Evolutionary conservation across 2,329 filamentous ascomycete species (phyloP).

Genomic region (Cladorrhinum sp.): DNA sequence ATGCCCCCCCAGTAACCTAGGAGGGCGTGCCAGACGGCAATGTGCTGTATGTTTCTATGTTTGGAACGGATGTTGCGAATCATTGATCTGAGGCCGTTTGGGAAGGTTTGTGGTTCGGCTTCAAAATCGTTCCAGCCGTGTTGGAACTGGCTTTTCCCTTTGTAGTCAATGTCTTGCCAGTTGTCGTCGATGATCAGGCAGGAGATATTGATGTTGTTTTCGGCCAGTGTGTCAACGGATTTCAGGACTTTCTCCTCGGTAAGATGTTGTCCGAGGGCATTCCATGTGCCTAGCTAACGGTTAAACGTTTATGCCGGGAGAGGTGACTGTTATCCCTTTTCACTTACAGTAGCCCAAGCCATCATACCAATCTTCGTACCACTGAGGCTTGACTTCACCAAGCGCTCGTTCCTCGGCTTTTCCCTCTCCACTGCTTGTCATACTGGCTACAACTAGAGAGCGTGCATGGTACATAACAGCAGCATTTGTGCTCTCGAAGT

Average conservation of each 20-base stretch:
- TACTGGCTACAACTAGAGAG: slow-evolving; percentile 51
- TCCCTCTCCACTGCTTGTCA: slow-evolving; percentile 42
- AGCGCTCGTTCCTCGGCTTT: slow-evolving; percentile 46
- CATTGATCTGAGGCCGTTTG: slow-evolving; percentile 70
- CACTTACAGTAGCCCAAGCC: slow-evolving; percentile 81
- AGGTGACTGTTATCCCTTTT: background rate
- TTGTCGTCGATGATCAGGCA: slow-evolving; percentile 96
- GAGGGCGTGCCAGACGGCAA: slow-evolving; percentile 93
- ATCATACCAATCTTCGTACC: slow-evolving; percentile 88
- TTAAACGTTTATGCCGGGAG: background rate
- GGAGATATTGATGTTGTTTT: slow-evolving; percentile 71
- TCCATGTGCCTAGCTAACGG: slow-evolving; percentile 74
- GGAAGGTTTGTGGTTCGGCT: slow-evolving; percentile 76
- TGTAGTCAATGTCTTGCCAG: slow-evolving; percentile 74
- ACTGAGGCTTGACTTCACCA: slow-evolving; percentile 55
- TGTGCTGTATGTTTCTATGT: slow-evolving; percentile 71
- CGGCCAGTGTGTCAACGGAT: slow-evolving; percentile 68
- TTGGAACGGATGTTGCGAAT: slow-evolving; percentile 65
- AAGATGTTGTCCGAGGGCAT: slow-evolving; percentile 78
- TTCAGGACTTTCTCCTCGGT: slow-evolving; percentile 75
- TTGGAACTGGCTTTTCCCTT: slow-evolving; percentile 51
- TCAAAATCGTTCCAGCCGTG: slow-evolving; percentile 80
- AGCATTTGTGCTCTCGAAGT: slow-evolving; percentile 72
- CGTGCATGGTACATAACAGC: slow-evolving; percentile 88
- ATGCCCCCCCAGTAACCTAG: slow-evolving; percentile 89